Base-by-base conservation (phyloP, 192 early-diverging fungal genomes). In the Entophlyctis luteolus region DNA sequence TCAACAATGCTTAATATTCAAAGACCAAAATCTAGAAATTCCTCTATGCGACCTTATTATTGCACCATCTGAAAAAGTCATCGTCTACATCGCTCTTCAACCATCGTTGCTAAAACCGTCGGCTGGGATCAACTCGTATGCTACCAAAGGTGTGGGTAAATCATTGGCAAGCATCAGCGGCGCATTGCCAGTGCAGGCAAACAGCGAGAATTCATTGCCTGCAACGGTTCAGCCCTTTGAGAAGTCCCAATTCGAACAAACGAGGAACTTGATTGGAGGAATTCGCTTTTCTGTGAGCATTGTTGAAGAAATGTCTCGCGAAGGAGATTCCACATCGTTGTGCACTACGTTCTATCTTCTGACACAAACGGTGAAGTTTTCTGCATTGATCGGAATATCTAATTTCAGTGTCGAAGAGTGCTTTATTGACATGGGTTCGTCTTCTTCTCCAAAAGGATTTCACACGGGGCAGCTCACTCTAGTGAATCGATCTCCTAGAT, bases 291-390 rank as follows among this genome's bases (percentile, higher is more conserved):
- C 50, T 6, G 52, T 66, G 22, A 63, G 29, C 32, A 45, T 49
- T 10, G 39, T 42, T 42, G 39, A 42, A n/a, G n/a, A 8, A 8
- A 14, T 45, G 42, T 14, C 42, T 10, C 42, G 10, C 10, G 8
- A 8, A 42, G 39, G n/a, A 42, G 39, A 42, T 42, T n/a, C 45
- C 16, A 39, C 37, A 25, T 16, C 57, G 57, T 20, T 8, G 37
- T 6, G 25, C 16, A 16, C 37, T 42, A 39, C 37, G 4, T 67
- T 85, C n/a, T 73, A 77, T 28, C 72, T 89, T 16, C 69, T 77
- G 4, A 86, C 81, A 5, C 91, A 94, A 58, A 89, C 88, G 0
- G 81, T 91, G 28, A 90, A 87, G 57, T 94, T 94, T 42, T 84
- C 77, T 3, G 88, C 92, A 0, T 75, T 88, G 20, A 92, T 93